phyloP scores from a whole-genome alignment of 148 eudicot species.

The Pharnaceum exiguum region DNA sequence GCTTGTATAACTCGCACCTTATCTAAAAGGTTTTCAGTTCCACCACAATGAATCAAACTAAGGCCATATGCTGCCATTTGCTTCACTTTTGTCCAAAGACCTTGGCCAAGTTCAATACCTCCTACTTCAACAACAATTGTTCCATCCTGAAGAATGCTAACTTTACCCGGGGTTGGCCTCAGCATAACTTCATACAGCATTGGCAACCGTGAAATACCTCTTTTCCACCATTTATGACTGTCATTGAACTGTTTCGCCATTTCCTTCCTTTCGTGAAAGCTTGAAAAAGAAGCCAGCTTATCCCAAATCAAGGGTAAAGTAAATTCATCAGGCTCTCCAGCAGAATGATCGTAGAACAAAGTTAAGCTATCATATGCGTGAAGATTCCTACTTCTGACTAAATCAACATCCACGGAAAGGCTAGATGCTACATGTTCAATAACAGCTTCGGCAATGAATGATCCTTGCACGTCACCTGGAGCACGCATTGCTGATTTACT shows the following conservation, averaged over 20 bases:
- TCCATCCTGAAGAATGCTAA: constrained; percentile 77
- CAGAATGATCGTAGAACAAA: constrained; percentile 38
- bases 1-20: constrained; percentile 76
- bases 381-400: constrained; percentile 54
- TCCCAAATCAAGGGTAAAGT: constrained; percentile 77
- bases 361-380: constrained; percentile 60
- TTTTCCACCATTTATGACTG: constrained; percentile 58
- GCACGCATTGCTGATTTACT: constrained; percentile 83
- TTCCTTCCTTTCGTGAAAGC: constrained; percentile 34
- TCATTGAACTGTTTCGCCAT: constrained; percentile 38
- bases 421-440: constrained; percentile 73
- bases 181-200: constrained; percentile 39
- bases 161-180: constrained; percentile 76
- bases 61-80: constrained; percentile 80
- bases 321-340: constrained; percentile 57
- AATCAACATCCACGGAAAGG: constrained; percentile 61
- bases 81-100: constrained; percentile 89
- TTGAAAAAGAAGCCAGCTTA: constrained; percentile 51
- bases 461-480: constrained; percentile 80
- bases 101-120: constrained; percentile 95
- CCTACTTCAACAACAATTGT: constrained; percentile 90
- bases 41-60: constrained; percentile 46
- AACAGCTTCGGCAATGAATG: constrained; percentile 78
- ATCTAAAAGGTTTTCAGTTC: constrained; percentile 52
- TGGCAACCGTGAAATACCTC: constrained; percentile 78